Conservation (phyloP, 164 flowering plant genomes). For the Paratinospora sagittata region DNA sequence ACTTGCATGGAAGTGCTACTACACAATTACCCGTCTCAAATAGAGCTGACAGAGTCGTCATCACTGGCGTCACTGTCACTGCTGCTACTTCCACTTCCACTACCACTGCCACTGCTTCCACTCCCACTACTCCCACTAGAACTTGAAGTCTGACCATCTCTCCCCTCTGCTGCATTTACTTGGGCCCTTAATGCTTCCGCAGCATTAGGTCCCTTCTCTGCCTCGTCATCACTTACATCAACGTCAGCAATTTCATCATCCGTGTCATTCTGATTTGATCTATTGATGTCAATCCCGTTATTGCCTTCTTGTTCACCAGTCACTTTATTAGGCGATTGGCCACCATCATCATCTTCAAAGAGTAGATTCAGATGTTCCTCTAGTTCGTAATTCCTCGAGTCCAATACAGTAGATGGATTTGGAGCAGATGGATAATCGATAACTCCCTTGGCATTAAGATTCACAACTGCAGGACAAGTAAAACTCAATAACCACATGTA, state of each 20-base stretch:
- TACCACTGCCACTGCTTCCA: slow-evolving; percentile 52
- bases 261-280: slow-evolving; percentile 44
- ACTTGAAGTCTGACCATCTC: slow-evolving; percentile 38
- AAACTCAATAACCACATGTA: background rate
- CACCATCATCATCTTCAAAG: slow-evolving; percentile 34
- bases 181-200: slow-evolving; percentile 89
- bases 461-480: slow-evolving; percentile 33
- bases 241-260: slow-evolving; percentile 91
- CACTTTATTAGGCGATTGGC: slow-evolving; percentile 24
- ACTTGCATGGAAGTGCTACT: background rate
- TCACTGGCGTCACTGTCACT: slow-evolving; percentile 67
- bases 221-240: slow-evolving; percentile 69
- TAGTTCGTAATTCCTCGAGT: slow-evolving; percentile 29
- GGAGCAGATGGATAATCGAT: slow-evolving; percentile 23
- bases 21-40: slow-evolving; percentile 18
- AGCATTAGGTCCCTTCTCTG: slow-evolving; percentile 57
- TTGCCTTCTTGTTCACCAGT: slow-evolving; percentile 19
- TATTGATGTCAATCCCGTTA: slow-evolving; percentile 37
- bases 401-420: slow-evolving; percentile 27
- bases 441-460: slow-evolving; percentile 24
- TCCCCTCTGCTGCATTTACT: slow-evolving; percentile 49
- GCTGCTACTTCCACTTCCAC: slow-evolving; percentile 43
- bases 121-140: slow-evolving; percentile 65
- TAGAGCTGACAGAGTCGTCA: slow-evolving; percentile 52
- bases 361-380: slow-evolving; percentile 52